Base-by-base conservation (phyloP, 2,329 filamentous ascomycete species). In the Zalaria sp. region DNA sequence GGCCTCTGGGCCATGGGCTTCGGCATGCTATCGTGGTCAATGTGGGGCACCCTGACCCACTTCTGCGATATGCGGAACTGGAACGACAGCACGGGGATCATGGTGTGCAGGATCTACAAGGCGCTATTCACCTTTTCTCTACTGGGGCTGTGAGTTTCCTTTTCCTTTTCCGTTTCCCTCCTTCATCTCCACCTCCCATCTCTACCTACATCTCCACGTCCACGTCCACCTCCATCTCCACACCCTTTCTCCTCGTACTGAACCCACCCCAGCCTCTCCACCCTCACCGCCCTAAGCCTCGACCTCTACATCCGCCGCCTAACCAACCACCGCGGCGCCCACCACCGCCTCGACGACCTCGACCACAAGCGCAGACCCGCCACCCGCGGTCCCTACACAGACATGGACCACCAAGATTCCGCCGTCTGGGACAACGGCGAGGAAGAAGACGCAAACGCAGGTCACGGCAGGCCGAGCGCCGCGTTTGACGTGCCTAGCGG, bases 101-200 rank as follows among this genome's bases (percentile, higher is more conserved):
- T 66, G 55, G 64, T 78, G 37, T 78, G 74, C 52, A 58, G 69
- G 41, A 60, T 66, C 43, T 79, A 77, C 64, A 78, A 78, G 56
- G 66, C 70, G 7, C 58, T 77, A n/a, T 77, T 75, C 56, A 59
- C 67, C 28, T 78, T 78, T 53, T 63, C 66, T 4, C 50, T 73
- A 27, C 46, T 71, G 27, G 72, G 69, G 18, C 46, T 65, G 53
- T 65, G 48, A 42, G 59, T 58, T 26, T 4, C 4, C 18, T 18
- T 18, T 18, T 18, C 8, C 27, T 11, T 11, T 8, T 28, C 7
- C 27, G 34, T 35, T 36, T 5, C 28, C 25, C 36, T 6, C 10
- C 36, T 27, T 38, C 8, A 9, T 5, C n/a, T 11, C 36, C 7
- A 26, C 7, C 11, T 25, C n/a, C 34, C 7, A 8, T 8, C 3